Evolutionary conservation across 768 basidiomycete species (phyloP).

Genomic region (Leccinum boreale): DNA sequence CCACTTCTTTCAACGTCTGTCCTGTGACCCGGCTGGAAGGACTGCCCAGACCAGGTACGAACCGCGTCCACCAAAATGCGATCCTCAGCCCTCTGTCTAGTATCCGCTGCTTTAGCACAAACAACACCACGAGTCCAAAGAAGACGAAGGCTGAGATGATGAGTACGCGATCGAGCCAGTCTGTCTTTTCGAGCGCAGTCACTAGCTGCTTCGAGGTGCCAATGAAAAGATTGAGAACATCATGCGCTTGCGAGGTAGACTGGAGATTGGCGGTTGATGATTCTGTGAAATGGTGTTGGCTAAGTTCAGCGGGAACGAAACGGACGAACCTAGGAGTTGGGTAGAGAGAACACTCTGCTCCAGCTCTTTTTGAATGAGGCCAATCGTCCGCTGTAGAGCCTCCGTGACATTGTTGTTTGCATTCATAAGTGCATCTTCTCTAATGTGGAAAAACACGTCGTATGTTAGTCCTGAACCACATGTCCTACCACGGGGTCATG

Average conservation of each 20-base stretch:
- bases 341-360: constrained; percentile 82
- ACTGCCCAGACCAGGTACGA: constrained; percentile 43
- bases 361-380: constrained; percentile 87
- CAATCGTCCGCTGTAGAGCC: constrained; percentile 78
- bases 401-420: constrained; percentile 89
- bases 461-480: background rate
- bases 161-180: constrained; percentile 88
- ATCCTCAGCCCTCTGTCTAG: constrained; percentile 75
- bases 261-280: constrained; percentile 74
- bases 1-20: constrained; percentile 6
- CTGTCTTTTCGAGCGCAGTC: constrained; percentile 82
- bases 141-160: constrained; percentile 77
- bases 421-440: constrained; percentile 84
- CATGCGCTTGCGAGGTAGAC: constrained; percentile 73
- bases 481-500: background rate
- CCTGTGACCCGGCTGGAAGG: constrained; percentile 1
- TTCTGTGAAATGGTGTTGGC: constrained; percentile 41
- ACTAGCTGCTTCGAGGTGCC: constrained; percentile 81
- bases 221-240: constrained; percentile 67
- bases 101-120: constrained; percentile 85
- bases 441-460: constrained; percentile 23
- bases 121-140: constrained; percentile 80
- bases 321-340: constrained; percentile 73
- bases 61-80: constrained; percentile 86
- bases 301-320: background rate